Base-by-base conservation (phyloP, 23 red algal genomes). In the Agarophyton chilense region DNA sequence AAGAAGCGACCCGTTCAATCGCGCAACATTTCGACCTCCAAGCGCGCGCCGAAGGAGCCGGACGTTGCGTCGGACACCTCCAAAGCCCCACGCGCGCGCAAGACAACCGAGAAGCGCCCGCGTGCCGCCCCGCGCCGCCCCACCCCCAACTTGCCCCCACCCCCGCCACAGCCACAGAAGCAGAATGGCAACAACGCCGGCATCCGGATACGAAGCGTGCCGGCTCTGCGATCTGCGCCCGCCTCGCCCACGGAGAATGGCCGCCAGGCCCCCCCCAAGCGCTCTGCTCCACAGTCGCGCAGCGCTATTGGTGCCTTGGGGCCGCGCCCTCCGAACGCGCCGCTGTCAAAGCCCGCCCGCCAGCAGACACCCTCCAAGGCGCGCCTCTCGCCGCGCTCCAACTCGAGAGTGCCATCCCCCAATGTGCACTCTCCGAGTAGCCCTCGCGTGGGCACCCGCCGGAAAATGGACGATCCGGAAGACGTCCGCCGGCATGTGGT, bases 91-190 rank as follows among this genome's bases (percentile, higher is more conserved):
- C 56, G 56, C 6, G 56, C 56, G 56, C 56, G 56, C 5, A 61
- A 61, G 4, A 24, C 34, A 2, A 29, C 24, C 68, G 68, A 73
- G 45, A 79, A 82, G 78, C 78, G 78, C 14, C 78, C 78, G 31
- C 50, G 78, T 13, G 52, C 78, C 49, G n/a, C 56, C 1, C 24
- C 56, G 24, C 17, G 24, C 4, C 56, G 4, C 14, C 56, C 56
- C 2, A 8, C 24, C 24, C n/a, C 56, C 2, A 61, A 61, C 25
- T 8, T n/a, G n/a, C n/a, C n/a, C n/a, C n/a, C n/a, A n/a, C 22
- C 4, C 19, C 56, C 35, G 16, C 8, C 35, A 34, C 61, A 32
- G 26, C 28, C 56, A 17, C 56, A 61, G 26, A 28, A 22, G 26
- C 56, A 8, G 8, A 61, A 61, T 8, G 31, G 17, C 35, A 72